Evolutionary conservation across 169 alveolate species (phyloP).

Genomic region (Eimeria nieschulzi): DNA sequence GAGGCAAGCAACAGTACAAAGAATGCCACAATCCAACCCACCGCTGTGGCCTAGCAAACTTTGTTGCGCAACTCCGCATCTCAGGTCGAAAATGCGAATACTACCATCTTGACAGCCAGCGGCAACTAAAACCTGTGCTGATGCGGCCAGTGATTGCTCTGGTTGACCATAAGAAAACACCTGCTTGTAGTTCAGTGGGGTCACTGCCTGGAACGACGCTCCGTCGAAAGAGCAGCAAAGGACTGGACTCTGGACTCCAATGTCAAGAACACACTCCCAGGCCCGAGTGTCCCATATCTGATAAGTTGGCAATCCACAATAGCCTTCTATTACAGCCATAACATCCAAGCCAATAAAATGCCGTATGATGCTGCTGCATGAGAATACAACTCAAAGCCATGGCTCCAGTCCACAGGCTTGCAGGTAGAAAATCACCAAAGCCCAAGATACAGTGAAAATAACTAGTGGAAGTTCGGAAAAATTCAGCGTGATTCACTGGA

Average conservation of each 20-base stretch:
- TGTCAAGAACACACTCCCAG: conserved; percentile 68
- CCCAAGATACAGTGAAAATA: no score
- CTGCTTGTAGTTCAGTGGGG: neutral
- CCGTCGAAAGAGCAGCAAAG: conserved; percentile 61
- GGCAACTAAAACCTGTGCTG: conserved; percentile 54
- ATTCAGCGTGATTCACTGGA: no score
- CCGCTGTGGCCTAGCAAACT: conserved; percentile 40
- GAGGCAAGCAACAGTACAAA: no score
- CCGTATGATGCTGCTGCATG: no score
- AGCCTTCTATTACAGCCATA: neutral
- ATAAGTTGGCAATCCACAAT: conserved; percentile 12
- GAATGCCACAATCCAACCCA: neutral
- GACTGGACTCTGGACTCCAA: conserved; percentile 31
- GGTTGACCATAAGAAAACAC: neutral
- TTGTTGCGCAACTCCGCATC: conserved; percentile 66
- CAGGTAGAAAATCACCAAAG: no score
- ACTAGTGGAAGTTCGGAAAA: no score
- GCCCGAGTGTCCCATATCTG: conserved; percentile 74
- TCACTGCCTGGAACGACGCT: conserved; percentile 29
- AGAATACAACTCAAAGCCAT: no score
- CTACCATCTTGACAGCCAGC: conserved; percentile 61
- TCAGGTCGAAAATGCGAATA: conserved; percentile 58
- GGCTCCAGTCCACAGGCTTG: no score
- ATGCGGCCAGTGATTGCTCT: neutral
- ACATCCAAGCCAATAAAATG: no score